Evolutionary conservation across 352 stramenopile genomes (phyloP), one percentile per base, ranked within the genome.

Genomic region (Discostella stelligera): DNA sequence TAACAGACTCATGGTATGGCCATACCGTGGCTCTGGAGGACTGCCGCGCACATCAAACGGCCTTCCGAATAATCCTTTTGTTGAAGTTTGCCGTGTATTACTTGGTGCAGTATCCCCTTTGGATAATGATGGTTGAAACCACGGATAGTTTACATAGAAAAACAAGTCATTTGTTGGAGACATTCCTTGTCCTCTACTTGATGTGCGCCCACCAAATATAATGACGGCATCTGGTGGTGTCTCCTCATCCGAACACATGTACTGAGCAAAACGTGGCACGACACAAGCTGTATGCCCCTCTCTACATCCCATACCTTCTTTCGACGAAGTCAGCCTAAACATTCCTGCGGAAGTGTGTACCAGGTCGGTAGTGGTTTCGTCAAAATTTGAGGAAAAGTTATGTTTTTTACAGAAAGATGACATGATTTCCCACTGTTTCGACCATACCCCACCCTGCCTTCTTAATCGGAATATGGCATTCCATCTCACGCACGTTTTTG

Each of bases 131-230:
- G 37, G 13, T 13, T 10, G 7, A 10, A 10, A 44, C 7, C 3
- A 44, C 37, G 7, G 37, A 44, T 44, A 3, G 37, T 10, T 44
- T 8, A 30, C 27, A 37, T 79, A 89, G 5, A 90, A 41, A 27
- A 89, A 77, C 7, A 90, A 61, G 58, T 89, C 82, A 68, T 88
- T 77, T 50, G 77, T 72, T 46, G 86, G 84, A 27, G 71, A 20
- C 53, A 37, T 3, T 61, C 25, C 23, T 44, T 37, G 53, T 46
- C 53, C 23, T 23, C 50, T 18, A n/a, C 53, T 3, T 10, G 53
- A 73, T 16, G 64, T 84, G 48, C 86, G 55, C 25, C 88, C 88
- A 48, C 86, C 88, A 71, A 88, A 93, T n/a, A 88, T 62, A 9
- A 77, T 56, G 48, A 80, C 60, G 37, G 73, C 54, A 46, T 61